phyloP scores from a whole-genome alignment of 2,329 filamentous ascomycete genomes.

The Exophiala viscosa region DNA sequence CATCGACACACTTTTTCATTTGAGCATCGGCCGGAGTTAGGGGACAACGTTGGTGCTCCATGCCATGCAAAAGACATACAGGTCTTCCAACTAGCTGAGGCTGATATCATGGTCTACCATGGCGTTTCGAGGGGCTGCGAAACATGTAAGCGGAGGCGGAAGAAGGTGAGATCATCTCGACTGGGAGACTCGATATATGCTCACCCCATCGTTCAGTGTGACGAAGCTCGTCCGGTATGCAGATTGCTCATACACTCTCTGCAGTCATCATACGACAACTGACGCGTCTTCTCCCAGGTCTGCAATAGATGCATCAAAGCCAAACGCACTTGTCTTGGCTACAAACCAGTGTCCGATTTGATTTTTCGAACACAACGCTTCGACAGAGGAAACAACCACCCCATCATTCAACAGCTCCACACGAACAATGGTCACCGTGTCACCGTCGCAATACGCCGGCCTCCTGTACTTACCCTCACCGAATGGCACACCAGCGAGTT shows the following conservation, averaged over 20 bases:
- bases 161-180: background rate
- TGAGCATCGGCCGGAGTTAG: no score
- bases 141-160: constrained; percentile 2
- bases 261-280: background rate
- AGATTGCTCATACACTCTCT: background rate
- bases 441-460: background rate
- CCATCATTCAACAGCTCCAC: background rate
- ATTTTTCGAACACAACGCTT: background rate
- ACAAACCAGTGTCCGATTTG: background rate
- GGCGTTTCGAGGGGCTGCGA: constrained; percentile 4
- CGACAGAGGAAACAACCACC: background rate
- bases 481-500: background rate
- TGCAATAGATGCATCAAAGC: constrained; percentile 1
- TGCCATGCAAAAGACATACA: no score
- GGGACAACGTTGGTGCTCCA: no score
- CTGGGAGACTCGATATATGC: background rate
- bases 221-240: background rate
- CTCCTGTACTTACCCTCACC: background rate
- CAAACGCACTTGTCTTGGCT: background rate
- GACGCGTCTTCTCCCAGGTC: background rate
- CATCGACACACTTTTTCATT: no score
- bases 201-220: background rate
- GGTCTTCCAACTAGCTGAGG: background rate
- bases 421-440: background rate
- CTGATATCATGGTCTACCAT: constrained; percentile 2